Base-by-base conservation (phyloP, 2,329 filamentous ascomycete species). In the Calonectria hawksworthii region DNA sequence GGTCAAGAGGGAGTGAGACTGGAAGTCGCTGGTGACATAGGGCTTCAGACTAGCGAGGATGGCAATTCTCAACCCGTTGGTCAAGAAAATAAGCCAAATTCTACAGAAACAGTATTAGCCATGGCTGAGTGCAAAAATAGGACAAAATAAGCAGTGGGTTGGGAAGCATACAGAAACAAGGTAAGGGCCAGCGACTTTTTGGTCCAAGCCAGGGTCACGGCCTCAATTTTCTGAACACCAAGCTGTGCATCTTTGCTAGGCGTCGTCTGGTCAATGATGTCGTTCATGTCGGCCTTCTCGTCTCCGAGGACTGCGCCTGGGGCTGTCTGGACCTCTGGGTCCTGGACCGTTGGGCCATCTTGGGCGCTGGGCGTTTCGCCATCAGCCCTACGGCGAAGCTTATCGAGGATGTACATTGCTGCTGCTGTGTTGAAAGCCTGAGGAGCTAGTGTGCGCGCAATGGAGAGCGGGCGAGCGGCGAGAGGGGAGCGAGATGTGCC, bases 1-100 rank as follows among this genome's bases (percentile, higher is more conserved):
- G 1, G 88, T 86, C 26, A 91, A 82, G 13, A 92, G 84, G 10
- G 90, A 91, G 79, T 92, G 91, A 8, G 85, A 82, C 59, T 86
- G 81, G 74, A 89, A 93, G 28, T 85, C 86, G 79, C 88, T 90
- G n/a, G 88, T 89, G 21, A 87, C 86, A 74, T 85, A 91, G 4
- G 88, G 85, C 6, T 83, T 80, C 71, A 90, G 75, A 76, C 83
- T 89, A 65, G 72, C 73, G 3, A 85, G 77, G 70, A 90, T 87
- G 36, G 85, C 10, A 83, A 84, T 74, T 89, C 54, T 86, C 65
- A 90, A 84, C 6, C 86, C 88, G 63, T 90, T 89, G 79, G 88
- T 86, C 52, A 91, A 86, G 80, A 88, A 88, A 61, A 91, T 84
- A 4, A 89, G 75, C 82, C 86, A 91, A 74, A 91, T 83, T 14